A percentile compares a stretch with the other conserved stretches of the same genome.
Conservation (phyloP, 2,329 filamentous ascomycete species). For the Lizonia empirigonia region DNA sequence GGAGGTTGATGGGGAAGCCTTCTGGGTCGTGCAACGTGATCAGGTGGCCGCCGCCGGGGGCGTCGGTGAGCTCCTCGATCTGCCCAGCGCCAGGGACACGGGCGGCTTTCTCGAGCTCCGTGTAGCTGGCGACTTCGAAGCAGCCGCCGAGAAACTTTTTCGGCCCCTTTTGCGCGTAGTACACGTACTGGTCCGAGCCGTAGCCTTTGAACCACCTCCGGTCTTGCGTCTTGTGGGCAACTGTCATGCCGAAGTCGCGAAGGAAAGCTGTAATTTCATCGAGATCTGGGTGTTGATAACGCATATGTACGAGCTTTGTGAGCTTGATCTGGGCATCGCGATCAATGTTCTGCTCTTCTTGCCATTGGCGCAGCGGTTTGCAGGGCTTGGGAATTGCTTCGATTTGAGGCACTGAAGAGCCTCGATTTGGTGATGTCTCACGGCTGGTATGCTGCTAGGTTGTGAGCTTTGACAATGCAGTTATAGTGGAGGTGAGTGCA, state of each 20-base stretch:
- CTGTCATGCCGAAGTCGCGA: conserved; percentile 45
- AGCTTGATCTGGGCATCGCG: conserved; percentile 54
- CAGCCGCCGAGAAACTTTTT: conserved; percentile 63
- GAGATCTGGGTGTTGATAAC: conserved; percentile 60
- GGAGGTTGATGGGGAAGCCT: conserved; percentile 63
- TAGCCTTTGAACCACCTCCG: conserved; percentile 66
- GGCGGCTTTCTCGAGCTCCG: conserved; percentile 58
- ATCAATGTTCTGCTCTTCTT: conserved; percentile 50
- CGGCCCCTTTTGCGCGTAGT: conserved; percentile 59
- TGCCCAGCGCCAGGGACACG: conserved; percentile 56
- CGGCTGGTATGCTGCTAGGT: conserved; percentile 33
- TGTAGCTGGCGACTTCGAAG: conserved; percentile 62
- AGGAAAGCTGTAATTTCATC: conserved; percentile 55
- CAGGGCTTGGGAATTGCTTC: conserved; percentile 46
- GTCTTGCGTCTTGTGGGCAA: conserved; percentile 37
- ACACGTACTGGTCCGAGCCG: conserved; percentile 64
- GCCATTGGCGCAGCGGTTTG: conserved; percentile 48
- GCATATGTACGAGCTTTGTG: conserved; percentile 57
- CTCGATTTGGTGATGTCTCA: conserved; percentile 49
- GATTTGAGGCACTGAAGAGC: conserved; percentile 48
- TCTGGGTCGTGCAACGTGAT: conserved; percentile 57
- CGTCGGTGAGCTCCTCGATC: conserved; percentile 57
- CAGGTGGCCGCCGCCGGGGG: conserved; percentile 60
- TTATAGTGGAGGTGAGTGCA: conserved; percentile 1
- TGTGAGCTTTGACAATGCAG: not conserved